A percentile compares a stretch with the other conserved stretches of the same genome.
phyloP scores from a whole-genome alignment of 1,139 yeast species.

The Pichia sp. region DNA sequence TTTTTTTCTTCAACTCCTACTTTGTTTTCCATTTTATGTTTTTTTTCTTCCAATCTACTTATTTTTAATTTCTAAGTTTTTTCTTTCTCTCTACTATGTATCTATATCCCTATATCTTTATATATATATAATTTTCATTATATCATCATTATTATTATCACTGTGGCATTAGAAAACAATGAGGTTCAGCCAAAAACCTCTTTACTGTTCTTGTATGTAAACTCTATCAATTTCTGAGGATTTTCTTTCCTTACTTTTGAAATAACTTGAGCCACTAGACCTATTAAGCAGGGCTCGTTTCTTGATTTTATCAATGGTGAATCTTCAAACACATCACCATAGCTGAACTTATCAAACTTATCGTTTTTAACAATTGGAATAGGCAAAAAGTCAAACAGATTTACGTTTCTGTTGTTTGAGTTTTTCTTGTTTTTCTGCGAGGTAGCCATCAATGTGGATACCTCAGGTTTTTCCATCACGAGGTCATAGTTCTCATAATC shows the following conservation, averaged over 20 bases:
- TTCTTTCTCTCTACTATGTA: slow-evolving; percentile 5
- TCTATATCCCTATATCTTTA: slow-evolving; percentile 4
- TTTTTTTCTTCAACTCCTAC: not conserved
- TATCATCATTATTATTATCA: not conserved
- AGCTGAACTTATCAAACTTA: slow-evolving; percentile 37
- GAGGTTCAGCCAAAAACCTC: slow-evolving; percentile 43
- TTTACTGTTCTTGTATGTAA: slow-evolving; percentile 63
- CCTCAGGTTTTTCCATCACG: not conserved
- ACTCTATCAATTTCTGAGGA: slow-evolving; percentile 51
- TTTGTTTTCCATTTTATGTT: slow-evolving; percentile 1
- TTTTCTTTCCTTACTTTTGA: slow-evolving; percentile 52
- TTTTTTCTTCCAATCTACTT: not conserved
- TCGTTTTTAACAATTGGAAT: slow-evolving; percentile 66
- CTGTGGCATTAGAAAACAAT: not conserved
- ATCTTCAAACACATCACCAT: slow-evolving; percentile 32
- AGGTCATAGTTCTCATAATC: slow-evolving; percentile 22
- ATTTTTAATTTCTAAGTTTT: not conserved
- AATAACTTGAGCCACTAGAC: slow-evolving; percentile 75
- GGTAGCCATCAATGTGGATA: slow-evolving; percentile 5
- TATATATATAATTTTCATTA: slow-evolving; percentile 1
- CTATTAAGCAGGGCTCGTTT: slow-evolving; percentile 87
- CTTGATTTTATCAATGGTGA: slow-evolving; percentile 71
- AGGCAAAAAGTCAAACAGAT: slow-evolving; percentile 50
- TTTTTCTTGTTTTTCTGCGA: slow-evolving; percentile 16
- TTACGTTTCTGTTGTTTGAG: slow-evolving; percentile 27